These are phyloP conservation scores for Trichoderma aggressivum DNA, from an alignment of 2,329 filamentous ascomycete species.

Conservation along the genomic window DNA sequence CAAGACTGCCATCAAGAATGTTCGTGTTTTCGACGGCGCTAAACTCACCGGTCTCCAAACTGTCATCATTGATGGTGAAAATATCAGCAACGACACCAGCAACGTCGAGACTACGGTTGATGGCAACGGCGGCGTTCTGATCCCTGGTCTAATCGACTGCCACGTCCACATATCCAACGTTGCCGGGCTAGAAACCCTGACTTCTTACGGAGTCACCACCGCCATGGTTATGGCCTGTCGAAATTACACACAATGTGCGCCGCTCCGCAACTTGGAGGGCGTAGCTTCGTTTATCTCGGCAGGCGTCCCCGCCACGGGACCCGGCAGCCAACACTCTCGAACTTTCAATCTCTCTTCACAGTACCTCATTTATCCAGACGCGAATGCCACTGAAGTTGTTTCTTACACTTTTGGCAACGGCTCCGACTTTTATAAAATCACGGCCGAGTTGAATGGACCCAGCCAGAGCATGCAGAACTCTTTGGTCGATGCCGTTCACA, in stretches of 20 bases:
- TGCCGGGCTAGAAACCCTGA: background rate
- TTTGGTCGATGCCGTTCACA: background rate
- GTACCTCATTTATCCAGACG: background rate
- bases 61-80: background rate
- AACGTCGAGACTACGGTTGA: background rate
- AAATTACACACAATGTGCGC: conserved; percentile 2
- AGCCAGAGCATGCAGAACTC: conserved; percentile 9
- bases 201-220: background rate
- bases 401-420: conserved; percentile 1
- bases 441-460: background rate
- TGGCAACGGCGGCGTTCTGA: conserved; percentile 2
- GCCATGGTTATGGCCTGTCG: conserved; percentile 11
- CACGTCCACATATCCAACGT: conserved; percentile 4
- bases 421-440: conserved; percentile 15
- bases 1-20: conserved; percentile 1
- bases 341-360: background rate
- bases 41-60: background rate
- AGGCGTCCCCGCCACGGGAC: background rate
- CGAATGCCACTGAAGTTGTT: background rate
- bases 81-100: conserved; percentile 1
- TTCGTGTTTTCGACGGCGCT: background rate
- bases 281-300: conserved; percentile 7
- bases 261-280: background rate
- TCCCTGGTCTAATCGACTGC: background rate
- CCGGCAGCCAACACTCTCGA: conserved; percentile 8